Evolutionary conservation across 2,329 filamentous ascomycete genomes (phyloP).

Genomic region (Juglanconis sp.): DNA sequence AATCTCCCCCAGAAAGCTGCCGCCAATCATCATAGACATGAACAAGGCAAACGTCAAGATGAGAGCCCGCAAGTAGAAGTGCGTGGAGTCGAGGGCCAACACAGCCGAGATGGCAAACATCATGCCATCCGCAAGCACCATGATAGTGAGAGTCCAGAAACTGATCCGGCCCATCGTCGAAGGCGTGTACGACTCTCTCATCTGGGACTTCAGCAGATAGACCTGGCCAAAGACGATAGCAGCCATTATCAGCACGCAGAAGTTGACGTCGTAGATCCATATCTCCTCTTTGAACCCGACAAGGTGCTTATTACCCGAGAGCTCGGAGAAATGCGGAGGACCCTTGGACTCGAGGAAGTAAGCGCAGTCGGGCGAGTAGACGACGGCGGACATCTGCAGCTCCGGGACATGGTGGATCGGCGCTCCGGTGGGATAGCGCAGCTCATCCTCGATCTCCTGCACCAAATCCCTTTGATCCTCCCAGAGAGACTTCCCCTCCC

Average conservation of each 20-base stretch:
- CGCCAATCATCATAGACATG: slow-evolving; percentile 55
- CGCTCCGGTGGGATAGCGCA: slow-evolving; percentile 58
- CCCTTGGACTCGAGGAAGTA: slow-evolving; percentile 66
- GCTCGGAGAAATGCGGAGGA: slow-evolving; percentile 50
- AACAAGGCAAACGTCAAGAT: slow-evolving; percentile 51
- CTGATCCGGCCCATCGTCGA: slow-evolving; percentile 66
- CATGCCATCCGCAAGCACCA: slow-evolving; percentile 62
- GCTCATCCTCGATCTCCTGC: slow-evolving; percentile 57
- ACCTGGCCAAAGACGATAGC: slow-evolving; percentile 59
- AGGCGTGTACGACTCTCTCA: slow-evolving; percentile 64
- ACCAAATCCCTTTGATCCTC: slow-evolving; percentile 39
- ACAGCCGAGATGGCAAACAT: slow-evolving; percentile 54
- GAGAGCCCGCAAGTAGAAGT: slow-evolving; percentile 56
- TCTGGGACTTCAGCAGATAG: slow-evolving; percentile 59
- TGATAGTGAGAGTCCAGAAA: slow-evolving; percentile 59
- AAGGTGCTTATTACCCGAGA: slow-evolving; percentile 53
- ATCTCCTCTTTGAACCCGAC: slow-evolving; percentile 60
- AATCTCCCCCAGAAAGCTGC: slow-evolving; percentile 57
- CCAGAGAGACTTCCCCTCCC: slow-evolving; percentile 30
- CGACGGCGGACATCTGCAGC: slow-evolving; percentile 59
- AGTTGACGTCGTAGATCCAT: slow-evolving; percentile 53
- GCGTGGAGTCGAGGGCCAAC: slow-evolving; percentile 54
- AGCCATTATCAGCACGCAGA: slow-evolving; percentile 57
- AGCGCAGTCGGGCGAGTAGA: slow-evolving; percentile 67
- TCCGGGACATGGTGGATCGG: slow-evolving; percentile 53